Evolutionary conservation across 306 rosid species (phyloP).

Genomic region (Luffa aegyptiaca): DNA sequence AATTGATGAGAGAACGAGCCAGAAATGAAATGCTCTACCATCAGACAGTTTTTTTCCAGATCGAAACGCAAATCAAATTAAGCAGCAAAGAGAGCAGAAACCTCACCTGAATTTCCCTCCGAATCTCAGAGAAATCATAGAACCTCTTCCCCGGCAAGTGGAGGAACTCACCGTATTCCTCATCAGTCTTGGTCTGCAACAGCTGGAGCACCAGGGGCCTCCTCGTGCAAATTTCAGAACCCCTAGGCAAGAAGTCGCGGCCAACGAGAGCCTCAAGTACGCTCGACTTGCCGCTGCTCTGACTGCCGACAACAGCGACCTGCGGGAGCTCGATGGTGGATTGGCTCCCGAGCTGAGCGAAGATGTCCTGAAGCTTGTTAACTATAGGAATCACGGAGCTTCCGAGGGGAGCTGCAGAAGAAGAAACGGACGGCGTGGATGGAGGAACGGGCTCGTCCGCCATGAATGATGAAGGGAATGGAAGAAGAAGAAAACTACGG

Average conservation of each 20-base stretch:
- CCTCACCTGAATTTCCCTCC: conserved; percentile 27
- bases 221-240: conserved; percentile 27
- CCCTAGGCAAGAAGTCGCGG: conserved; percentile 33
- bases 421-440: conserved; percentile 6
- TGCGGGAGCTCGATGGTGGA: conserved; percentile 22
- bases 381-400: conserved; percentile 21
- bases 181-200: conserved; percentile 8
- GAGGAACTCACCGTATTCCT: conserved; percentile 28
- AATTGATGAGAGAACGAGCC: neutral
- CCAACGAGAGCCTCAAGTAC: conserved; percentile 32
- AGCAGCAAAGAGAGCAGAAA: neutral
- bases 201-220: conserved; percentile 31
- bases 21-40: neutral
- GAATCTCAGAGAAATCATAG: conserved; percentile 21
- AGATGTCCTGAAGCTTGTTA: conserved; percentile 27
- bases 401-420: conserved; percentile 8
- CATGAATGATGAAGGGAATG: neutral
- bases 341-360: conserved; percentile 16
- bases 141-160: conserved; percentile 29
- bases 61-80: neutral
- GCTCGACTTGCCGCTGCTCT: conserved; percentile 34
- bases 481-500: neutral
- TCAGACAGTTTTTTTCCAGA: neutral
- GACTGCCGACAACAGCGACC: conserved; percentile 31
- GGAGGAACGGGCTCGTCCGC: conserved; percentile 13